Base-by-base conservation (phyloP, 495 filamentous ascomycete genomes). In the Daldinia childiae region DNA sequence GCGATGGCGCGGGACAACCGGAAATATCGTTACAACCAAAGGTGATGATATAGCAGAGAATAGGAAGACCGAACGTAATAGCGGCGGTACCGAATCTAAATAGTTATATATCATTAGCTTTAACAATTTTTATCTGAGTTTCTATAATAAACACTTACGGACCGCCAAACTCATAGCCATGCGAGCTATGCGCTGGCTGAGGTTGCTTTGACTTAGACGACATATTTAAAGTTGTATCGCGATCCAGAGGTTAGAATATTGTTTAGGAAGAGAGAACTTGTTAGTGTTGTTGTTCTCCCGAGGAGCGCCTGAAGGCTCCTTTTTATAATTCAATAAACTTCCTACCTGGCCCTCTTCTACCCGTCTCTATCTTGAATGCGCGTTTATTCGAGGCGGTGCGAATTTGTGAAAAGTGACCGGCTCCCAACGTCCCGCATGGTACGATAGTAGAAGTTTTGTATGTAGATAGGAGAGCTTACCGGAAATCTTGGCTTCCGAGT, bases 11-110 rank as follows among this genome's bases (percentile, higher is more conserved):
- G 12, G 95, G 96, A 73, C 96, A 98, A 59, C 96, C 95, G 29
- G 93, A 89, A 67, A 94, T 79, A 76, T 97, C 95, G 77, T 97
- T 98, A 86, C 95, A 98, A 71, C 92, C 80, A 76, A 98, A 97
- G 38, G 89, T 83, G 72, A 93, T 87, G 61, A 86, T 73, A 79
- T 95, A 97, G 73, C 91, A 85, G 51, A 92, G 79, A 17, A 91
- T 29, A 0, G 95, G 95, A 12, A 97, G 88, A 27, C 89, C 91
- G 70, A 95, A 87, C 34, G 89, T 89, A 63, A 97, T 90, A 48
- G 79, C 87, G 48, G 89, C 84, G 12, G 91, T 91, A 51, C 94
- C 94, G 59, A 89, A 81, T 19, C 95, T 98, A 74, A n/a, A 34
- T 27, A 63, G 65, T 27, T 58, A 69, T 77, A 56, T 29, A 52